Evolutionary conservation across 345 rosid genomes (phyloP).

Genomic region (Brassica cretica): DNA sequence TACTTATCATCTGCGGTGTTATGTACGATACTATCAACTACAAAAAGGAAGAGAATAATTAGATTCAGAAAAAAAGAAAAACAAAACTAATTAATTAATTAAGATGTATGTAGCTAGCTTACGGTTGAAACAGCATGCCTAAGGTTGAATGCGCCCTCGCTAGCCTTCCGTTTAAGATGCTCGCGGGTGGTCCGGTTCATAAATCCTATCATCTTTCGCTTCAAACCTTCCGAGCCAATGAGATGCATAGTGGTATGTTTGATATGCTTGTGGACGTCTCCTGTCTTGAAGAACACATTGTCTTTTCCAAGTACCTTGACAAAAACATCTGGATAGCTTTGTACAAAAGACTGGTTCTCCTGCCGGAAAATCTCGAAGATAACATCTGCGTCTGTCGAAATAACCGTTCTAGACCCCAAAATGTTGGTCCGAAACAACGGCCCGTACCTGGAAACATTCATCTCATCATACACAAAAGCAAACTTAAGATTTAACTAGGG

Average conservation of each 20-base stretch:
- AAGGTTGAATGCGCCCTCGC: constrained; percentile 1
- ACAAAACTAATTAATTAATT: no score
- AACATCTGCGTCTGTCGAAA: no score
- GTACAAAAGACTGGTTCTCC: no score
- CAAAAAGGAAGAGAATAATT: neutral
- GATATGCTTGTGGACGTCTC: neutral
- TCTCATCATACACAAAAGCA: no score
- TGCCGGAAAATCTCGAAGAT: no score
- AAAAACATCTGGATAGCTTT: no score
- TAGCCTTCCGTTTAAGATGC: constrained; percentile 34
- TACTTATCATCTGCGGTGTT: constrained; percentile 18
- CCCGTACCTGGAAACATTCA: no score
- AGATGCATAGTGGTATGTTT: constrained; percentile 25
- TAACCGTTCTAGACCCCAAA: no score
- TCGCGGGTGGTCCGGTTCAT: constrained; percentile 28
- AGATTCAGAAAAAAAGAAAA: neutral
- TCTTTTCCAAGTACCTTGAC: neutral
- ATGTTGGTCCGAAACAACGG: no score
- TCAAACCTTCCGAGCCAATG: constrained; percentile 41
- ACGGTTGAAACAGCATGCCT: neutral
- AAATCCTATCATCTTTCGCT: constrained; percentile 13
- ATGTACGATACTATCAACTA: neutral
- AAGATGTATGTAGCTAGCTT: no score
- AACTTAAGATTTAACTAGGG: no score
- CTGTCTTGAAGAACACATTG: neutral